Conservation (phyloP, 495 filamentous ascomycete species). For the Neurospora discreta region DNA sequence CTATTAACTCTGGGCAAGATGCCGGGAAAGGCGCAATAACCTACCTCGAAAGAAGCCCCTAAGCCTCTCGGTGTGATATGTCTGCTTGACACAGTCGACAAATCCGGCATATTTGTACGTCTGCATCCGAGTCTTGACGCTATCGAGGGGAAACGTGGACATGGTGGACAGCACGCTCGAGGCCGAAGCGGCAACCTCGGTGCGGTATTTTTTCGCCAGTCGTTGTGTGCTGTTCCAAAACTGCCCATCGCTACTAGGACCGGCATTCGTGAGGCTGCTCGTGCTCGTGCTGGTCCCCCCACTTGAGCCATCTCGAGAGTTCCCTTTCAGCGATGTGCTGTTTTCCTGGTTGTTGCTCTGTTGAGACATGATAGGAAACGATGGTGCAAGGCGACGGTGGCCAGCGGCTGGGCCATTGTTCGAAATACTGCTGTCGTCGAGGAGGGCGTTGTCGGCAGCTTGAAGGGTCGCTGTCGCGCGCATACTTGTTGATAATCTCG, state of each 20-base stretch:
- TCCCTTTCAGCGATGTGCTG: background rate
- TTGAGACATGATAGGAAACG: conserved; percentile 36
- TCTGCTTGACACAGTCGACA: conserved; percentile 56
- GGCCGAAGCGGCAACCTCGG: conserved; percentile 64
- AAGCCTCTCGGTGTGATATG: conserved; percentile 59
- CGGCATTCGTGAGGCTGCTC: conserved; percentile 1
- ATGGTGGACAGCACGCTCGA: conserved; percentile 66
- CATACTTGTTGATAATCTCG: background rate
- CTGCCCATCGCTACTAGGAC: conserved; percentile 1
- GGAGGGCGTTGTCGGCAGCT: conserved; percentile 6
- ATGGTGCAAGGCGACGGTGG: conserved; percentile 13
- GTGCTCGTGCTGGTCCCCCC: background rate
- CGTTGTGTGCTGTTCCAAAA: conserved; percentile 35
- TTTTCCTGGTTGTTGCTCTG: conserved; percentile 22
- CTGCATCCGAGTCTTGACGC: conserved; percentile 80
- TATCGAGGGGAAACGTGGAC: conserved; percentile 68
- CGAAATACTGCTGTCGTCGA: conserved; percentile 27
- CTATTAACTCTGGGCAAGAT: background rate
- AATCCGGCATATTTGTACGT: conserved; percentile 64
- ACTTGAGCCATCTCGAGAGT: background rate
- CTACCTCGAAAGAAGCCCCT: conserved; percentile 70
- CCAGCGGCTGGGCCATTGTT: conserved; percentile 21
- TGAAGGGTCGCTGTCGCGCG: background rate
- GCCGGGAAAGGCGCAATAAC: conserved; percentile 8
- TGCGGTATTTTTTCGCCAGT: conserved; percentile 64